A percentile compares a stretch with the other conserved stretches of the same genome.
Conservation (phyloP, 345 rosid genomes). For the Moricandia arvensis region DNA sequence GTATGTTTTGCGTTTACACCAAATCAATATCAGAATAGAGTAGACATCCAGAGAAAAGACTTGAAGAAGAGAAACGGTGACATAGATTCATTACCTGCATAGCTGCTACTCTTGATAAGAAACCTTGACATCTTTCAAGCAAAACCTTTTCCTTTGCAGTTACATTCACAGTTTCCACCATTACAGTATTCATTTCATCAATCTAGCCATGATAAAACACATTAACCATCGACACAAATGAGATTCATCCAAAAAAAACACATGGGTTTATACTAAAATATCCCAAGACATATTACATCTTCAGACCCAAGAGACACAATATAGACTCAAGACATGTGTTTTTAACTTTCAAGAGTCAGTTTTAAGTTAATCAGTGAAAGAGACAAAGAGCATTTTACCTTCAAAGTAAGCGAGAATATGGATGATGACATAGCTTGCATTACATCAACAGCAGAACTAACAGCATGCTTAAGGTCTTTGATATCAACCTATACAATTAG, state of each 20-base stretch:
- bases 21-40: not conserved
- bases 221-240: not conserved
- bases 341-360: not conserved
- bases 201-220: conserved; percentile 45
- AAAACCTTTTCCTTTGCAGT: conserved; percentile 64
- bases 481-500: conserved; percentile 55
- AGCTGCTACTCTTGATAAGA: conserved; percentile 64
- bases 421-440: conserved; percentile 95
- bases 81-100: conserved; percentile 49
- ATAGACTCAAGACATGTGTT: not conserved
- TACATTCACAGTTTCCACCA: conserved; percentile 62
- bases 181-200: conserved; percentile 63
- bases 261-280: too few species aligned
- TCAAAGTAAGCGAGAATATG: conserved; percentile 55
- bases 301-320: not conserved
- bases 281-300: not conserved
- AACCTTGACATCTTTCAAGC: conserved; percentile 66
- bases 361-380: not conserved
- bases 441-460: conserved; percentile 76
- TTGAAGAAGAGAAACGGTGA: too few species aligned
- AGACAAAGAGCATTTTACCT: conserved; percentile 46
- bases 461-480: conserved; percentile 83
- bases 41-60: too few species aligned
- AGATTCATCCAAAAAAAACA: not conserved
- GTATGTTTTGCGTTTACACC: conserved; percentile 23